A percentile compares a stretch with the other conserved stretches of the same genome.
These are phyloP conservation scores for Bigelowiella natans DNA, from an alignment of 78 protist species.

Conservation along the genomic window DNA sequence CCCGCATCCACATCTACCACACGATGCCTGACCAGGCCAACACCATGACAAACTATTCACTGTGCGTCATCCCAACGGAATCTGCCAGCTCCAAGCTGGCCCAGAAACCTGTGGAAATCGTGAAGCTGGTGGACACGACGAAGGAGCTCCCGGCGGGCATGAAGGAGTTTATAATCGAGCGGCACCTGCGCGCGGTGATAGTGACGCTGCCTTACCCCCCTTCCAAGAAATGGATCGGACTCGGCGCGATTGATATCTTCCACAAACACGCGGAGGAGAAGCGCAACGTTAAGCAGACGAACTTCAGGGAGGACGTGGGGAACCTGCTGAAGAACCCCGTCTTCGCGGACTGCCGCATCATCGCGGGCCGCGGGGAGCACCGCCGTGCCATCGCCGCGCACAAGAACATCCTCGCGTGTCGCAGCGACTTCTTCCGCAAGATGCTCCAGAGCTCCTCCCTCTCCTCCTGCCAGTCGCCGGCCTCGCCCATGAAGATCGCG, in stretches of 20 bases:
- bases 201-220: neutral
- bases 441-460: neutral
- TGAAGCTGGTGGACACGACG: neutral
- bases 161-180: neutral
- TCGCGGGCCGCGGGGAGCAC: neutral
- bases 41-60: neutral
- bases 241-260: neutral
- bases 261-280: neutral
- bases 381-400: neutral
- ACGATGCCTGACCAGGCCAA: neutral
- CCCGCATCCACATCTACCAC: neutral
- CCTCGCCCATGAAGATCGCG: neutral
- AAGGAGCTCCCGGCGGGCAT: neutral
- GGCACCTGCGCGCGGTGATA: neutral
- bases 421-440: neutral
- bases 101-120: neutral
- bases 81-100: neutral
- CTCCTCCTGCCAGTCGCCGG: neutral
- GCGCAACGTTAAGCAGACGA: neutral
- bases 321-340: neutral
- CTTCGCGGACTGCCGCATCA: neutral
- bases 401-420: neutral
- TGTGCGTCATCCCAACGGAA: neutral
- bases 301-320: neutral
- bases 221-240: neutral